Conservation (phyloP, 441 rosid genomes). For the Gossypium davidsonii region DNA sequence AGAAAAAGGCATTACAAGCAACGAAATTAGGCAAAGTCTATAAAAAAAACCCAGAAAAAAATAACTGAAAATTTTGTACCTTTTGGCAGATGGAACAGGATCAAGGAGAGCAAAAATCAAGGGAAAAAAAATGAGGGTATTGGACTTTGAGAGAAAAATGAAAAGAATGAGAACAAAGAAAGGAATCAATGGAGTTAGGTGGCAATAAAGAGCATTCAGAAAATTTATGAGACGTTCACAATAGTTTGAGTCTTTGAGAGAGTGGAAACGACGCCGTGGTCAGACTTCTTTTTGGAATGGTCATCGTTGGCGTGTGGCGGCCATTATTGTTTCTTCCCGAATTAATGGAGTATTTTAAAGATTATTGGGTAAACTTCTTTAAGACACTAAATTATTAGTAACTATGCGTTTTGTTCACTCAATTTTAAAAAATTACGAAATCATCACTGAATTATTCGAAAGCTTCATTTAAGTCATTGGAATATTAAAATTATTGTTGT, state of each 20-base stretch:
- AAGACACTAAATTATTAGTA: no score
- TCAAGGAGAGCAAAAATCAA: background rate
- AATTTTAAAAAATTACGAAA: no score
- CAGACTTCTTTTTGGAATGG: slow-evolving; percentile 20
- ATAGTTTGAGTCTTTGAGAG: background rate
- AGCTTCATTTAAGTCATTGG: no score
- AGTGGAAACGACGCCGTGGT: slow-evolving; percentile 44
- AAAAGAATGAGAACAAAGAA: slow-evolving; percentile 5
- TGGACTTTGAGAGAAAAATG: background rate
- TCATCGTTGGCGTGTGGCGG: background rate
- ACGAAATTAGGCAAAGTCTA: background rate
- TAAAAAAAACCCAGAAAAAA: background rate
- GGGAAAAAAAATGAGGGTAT: background rate
- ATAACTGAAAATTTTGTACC: background rate
- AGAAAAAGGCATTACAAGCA: background rate
- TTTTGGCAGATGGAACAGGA: background rate
- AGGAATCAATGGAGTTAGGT: slow-evolving; percentile 20
- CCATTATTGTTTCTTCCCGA: background rate
- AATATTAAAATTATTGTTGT: no score
- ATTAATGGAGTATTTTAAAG: no score
- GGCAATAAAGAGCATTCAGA: background rate
- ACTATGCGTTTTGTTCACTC: no score
- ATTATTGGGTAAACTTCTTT: no score
- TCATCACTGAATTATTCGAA: no score
- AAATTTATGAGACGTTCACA: background rate